phyloP scores from a whole-genome alignment of 345 rosid species.

The Eucalyptus leucophloia region DNA sequence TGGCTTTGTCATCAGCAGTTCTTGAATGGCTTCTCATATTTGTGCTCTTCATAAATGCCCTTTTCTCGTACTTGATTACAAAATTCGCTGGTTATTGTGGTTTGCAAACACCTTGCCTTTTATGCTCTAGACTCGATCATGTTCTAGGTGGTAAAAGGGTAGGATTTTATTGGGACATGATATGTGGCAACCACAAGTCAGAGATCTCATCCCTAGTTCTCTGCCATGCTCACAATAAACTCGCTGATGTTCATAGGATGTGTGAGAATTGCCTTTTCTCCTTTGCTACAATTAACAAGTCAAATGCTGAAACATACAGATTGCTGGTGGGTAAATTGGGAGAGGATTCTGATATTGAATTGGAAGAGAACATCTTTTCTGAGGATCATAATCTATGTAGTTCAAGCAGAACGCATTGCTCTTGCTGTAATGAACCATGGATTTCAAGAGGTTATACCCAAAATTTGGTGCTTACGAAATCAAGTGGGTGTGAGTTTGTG shows the following conservation, averaged over 20 bases:
- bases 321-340: slow-evolving; percentile 73
- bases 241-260: slow-evolving; percentile 67
- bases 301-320: slow-evolving; percentile 75
- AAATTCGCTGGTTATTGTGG: slow-evolving; percentile 45
- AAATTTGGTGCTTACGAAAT: slow-evolving; percentile 10
- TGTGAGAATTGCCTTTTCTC: slow-evolving; percentile 78
- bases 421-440: slow-evolving; percentile 62
- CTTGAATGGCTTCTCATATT: slow-evolving; percentile 72
- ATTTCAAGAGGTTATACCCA: slow-evolving; percentile 16
- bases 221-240: slow-evolving; percentile 75
- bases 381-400: slow-evolving; percentile 2
- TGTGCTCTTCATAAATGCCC: slow-evolving; percentile 57
- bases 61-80: slow-evolving; percentile 49
- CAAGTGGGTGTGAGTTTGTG: slow-evolving; percentile 7
- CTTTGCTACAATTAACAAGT: slow-evolving; percentile 60
- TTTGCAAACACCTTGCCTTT: slow-evolving; percentile 62
- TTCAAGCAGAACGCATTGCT: slow-evolving; percentile 19
- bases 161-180: slow-evolving; percentile 54
- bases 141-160: slow-evolving; percentile 33
- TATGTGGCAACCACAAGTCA: slow-evolving; percentile 68
- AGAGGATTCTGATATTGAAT: slow-evolving; percentile 26
- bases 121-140: slow-evolving; percentile 89
- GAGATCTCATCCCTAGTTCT: slow-evolving; percentile 77
- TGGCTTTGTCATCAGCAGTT: slow-evolving; percentile 54
- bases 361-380: slow-evolving; percentile 9